A percentile compares a stretch with the other conserved stretches of the same genome.
phyloP scores from a whole-genome alignment of 441 rosid genomes.

The Brassica balearica region DNA sequence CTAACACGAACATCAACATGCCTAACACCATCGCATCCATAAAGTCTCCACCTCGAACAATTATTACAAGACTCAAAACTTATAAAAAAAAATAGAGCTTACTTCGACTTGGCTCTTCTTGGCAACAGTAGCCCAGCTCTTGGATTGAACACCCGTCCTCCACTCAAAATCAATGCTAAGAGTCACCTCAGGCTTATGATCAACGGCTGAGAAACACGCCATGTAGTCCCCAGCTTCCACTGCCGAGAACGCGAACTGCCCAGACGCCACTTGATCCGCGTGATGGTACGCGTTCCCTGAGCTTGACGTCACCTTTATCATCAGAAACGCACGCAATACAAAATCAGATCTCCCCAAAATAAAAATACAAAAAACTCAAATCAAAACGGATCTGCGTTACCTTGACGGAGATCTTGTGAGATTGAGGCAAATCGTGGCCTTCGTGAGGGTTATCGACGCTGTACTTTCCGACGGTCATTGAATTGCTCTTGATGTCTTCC shows the following conservation, averaged over 20 bases:
- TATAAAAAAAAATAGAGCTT: slow-evolving; percentile 19
- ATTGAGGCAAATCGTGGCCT: slow-evolving; percentile 55
- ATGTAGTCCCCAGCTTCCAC: slow-evolving; percentile 70
- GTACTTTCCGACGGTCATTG: slow-evolving; percentile 82
- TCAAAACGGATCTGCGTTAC: slow-evolving; percentile 35
- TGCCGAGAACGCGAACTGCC: slow-evolving; percentile 73
- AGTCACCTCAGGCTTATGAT: slow-evolving; percentile 52
- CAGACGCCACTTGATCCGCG: slow-evolving; percentile 62
- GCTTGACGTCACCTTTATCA: slow-evolving; percentile 61
- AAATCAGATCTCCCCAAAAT: slow-evolving; percentile 26
- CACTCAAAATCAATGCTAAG: slow-evolving; percentile 68
- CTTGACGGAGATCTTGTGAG: slow-evolving; percentile 68
- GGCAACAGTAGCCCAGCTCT: slow-evolving; percentile 70
- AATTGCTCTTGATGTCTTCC: slow-evolving; percentile 72
- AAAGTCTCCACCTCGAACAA: neutral
- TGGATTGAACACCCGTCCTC: slow-evolving; percentile 78
- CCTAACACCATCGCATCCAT: neutral
- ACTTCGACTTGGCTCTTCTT: slow-evolving; percentile 77
- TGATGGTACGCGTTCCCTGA: slow-evolving; percentile 60
- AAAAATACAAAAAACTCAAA: neutral
- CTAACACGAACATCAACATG: slow-evolving; percentile 4
- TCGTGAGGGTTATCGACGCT: slow-evolving; percentile 63
- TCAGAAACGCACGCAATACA: neutral
- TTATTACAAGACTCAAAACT: no score
- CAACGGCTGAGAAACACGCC: slow-evolving; percentile 68